Evolutionary conservation across 176 grass and related monocot species (phyloP), one percentile per base, ranked within the genome.

Genomic region (Microstegium vimineum): DNA sequence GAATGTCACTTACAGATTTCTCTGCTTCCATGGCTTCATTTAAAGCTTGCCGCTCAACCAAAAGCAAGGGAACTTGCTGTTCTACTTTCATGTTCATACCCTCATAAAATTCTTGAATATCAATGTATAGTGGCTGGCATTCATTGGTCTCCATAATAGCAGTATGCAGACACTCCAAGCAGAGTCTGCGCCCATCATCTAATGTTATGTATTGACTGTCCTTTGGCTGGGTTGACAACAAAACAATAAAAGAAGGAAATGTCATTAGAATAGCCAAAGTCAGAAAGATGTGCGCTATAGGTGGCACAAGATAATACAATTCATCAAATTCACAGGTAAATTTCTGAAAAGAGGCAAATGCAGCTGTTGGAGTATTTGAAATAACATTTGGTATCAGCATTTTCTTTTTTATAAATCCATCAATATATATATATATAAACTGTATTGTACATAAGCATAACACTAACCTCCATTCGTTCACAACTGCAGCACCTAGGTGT

Each of bases 51-150:
- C 93, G 75, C 62, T 95, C 93, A 69, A 95, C 93, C 61, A 95
- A 82, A 71, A 95, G 90, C 51, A 95, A 88, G 8, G 93, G 93
- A 81, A 95, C 79, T 80, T 92, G 90, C 37, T 90, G 93, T 57
- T 89, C 38, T 27, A 95, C 47, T 91, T 95, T 95, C 93, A 95
- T 95, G 82, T 92, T 92, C 82, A 95, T 62, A 71, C 93, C 93
- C 85, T 95, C 93, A 26, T 90, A 95, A 49, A 95, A 95, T 86
- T 95, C 93, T 51, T 85, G 90, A 77, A 95, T 95, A 68, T 95
- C 90, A 49, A 95, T 86, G 80, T 95, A 95, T 46, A 95, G 88
- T 35, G 90, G 85, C 81, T 95, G 93, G 78, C 93, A 95, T 77
- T 95, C 93, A 16, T 71, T 34, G 16, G 90, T 92, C 38, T 92